Base-by-base conservation (phyloP, 164 flowering plant species). In the Chloranthus sessilifolius region DNA sequence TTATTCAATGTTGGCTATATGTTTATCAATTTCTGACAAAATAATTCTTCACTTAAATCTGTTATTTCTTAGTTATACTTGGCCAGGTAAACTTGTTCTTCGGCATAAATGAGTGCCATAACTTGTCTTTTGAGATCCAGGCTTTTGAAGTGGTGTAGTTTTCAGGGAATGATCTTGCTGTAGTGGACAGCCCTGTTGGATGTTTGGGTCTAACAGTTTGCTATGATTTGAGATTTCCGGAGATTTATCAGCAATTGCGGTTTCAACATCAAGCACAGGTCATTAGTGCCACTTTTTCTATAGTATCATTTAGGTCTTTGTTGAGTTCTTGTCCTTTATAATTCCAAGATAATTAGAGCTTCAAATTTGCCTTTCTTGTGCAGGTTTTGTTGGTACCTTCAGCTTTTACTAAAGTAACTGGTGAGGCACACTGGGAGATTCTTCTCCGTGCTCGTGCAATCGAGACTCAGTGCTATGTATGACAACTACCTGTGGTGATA, bases 221-320 rank as follows among this genome's bases (percentile, higher is more conserved):
- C 71, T 92, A 88, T 62, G 99, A 92, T 69, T 69, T 92, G 77
- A 81, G 99, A 73, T 92, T 92, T 40, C 96, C 99, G 3, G 95
- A 83, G 64, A 59, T 92, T 15, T 88, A 83, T 65, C 89, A 88
- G 57, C 80, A 72, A 63, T 68, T 88, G 33, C 72, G 96, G 43
- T 92, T 88, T 69, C 72, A 78, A 33, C 85, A 84, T 30, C 72
- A 71, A 47, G 96, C 88, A 43, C 90, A 88, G 79, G 95, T 81
- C 60, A 8, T 23, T 26, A 29, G 38, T 14, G 34, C n/a, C n/a
- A n/a, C 11, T 48, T 26, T 48, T n/a, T n/a, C n/a, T n/a, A n/a
- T n/a, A n/a, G n/a, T 43, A 26, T 39, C 17, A 2, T 0, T 38
- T 60, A 34, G 24, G 15, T 14, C 17, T 22, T 41, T 10, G 19